Evolutionary conservation across 352 stramenopile species (phyloP), one percentile per base, ranked within the genome.

Genomic region (Pythium aquatile): DNA sequence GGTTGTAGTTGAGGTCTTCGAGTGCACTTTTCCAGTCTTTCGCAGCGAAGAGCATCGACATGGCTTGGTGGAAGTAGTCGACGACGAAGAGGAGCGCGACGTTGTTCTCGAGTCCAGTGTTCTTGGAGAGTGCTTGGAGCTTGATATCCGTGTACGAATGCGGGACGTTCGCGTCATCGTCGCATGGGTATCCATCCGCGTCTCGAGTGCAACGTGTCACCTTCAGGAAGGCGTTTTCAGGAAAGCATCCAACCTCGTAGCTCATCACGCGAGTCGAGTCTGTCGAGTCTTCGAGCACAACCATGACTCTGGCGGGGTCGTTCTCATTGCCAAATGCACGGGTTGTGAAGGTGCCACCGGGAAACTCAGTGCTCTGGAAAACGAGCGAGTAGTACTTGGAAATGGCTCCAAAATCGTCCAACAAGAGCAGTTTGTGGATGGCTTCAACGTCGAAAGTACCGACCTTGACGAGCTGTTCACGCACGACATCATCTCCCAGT

Each of bases 331-430:
- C 9, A 20, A 83, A 68, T 2, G 39, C 30, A 0, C 76, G 63
- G 20, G 63, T 57, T 1, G 76, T 81, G 68, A 84, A 78, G 2
- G 28, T 59, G 0, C 37, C 74, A 0, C 58, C 74, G 2, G 74
- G 74, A 49, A 81, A 84, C 47, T 79, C 66, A 16, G 72, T 66
- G 66, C 63, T 75, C 47, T 84, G 76, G 20, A 78, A 56, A 8
- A 80, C 61, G 3, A 84, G 66, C 10, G 76, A 63, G 52, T 81
- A 79, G n/a, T 81, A 78, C 59, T 76, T 67, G 2, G 74, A 61
- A 3, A 78, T 30, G 14, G 63, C 59, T 5, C 59, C 69, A 9
- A 80, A 71, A 9, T 74, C 74, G 3, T 79, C 72, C 0, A 80
- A 55, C 9, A 55, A 63, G 0, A 84, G 62, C 48, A 84, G 11